These are phyloP conservation scores for Anisodus acutangulus DNA, from an alignment of 257 asterid genomes.

Conservation along the genomic window DNA sequence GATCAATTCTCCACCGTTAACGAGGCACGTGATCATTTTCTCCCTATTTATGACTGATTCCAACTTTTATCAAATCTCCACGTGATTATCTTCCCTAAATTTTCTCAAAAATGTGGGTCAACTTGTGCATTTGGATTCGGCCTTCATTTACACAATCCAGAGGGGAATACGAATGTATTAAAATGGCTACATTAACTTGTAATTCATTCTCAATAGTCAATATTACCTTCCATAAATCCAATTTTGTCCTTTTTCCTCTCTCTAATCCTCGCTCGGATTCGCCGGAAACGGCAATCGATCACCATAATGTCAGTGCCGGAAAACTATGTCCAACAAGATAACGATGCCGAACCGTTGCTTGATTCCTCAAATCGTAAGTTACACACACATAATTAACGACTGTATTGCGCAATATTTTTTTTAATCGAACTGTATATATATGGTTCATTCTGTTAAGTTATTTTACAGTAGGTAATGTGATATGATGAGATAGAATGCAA, in stretches of 20 bases:
- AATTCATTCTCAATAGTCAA: constrained; percentile 38
- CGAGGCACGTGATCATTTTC: neutral
- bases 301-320: constrained; percentile 60
- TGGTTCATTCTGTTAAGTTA: too few species aligned
- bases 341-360: constrained; percentile 60
- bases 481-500: too few species aligned
- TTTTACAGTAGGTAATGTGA: too few species aligned
- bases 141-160: neutral
- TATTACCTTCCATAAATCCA: constrained; percentile 48
- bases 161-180: neutral
- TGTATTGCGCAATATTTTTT: neutral
- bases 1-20: neutral
- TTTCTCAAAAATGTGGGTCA: neutral
- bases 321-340: constrained; percentile 45
- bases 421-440: neutral
- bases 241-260: constrained; percentile 46
- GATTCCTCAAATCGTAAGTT: constrained; percentile 72
- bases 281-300: constrained; percentile 30
- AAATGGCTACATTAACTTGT: constrained; percentile 50
- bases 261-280: constrained; percentile 29
- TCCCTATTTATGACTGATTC: neutral
- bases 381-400: neutral
- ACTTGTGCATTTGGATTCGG: neutral
- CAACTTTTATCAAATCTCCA: too few species aligned
- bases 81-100: neutral